Evolutionary conservation across 139 green algal genomes (phyloP), one percentile per base, ranked within the genome.

Genomic region (Yamagishiella unicocca): DNA sequence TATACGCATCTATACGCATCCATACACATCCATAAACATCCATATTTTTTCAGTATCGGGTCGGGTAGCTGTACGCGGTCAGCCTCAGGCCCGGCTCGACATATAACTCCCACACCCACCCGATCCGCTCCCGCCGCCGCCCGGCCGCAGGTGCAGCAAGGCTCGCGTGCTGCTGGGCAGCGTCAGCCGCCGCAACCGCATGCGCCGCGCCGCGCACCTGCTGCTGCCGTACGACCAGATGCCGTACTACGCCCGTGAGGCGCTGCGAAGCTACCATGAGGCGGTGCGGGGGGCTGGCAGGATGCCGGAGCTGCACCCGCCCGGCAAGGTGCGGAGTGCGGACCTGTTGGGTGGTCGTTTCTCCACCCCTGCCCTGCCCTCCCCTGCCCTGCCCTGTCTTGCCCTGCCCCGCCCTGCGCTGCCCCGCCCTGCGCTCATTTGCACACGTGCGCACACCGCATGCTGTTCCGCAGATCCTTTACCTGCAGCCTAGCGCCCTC

Each of bases 271-370:
- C 29, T 85, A 85, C 79, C 79, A 85, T 29, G n/a, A 43, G 79
- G 79, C 79, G 61, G 61, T 75, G 29, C 12, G 22, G 17, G 17
- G 61, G 27, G 42, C 17, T 29, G 79, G 61, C 2, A 35, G 79
- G 40, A 61, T 76, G 22, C 79, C 79, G 14, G 79, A 85, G 61
- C 58, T 85, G 61, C 79, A 85, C 62, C 61, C 79, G 14, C 79
- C 79, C 1, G 79, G 79, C 27, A n/a, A n/a, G 79, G 79, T 85
- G 29, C 31, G 78, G 7, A 1, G 19, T 53, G 31, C 29, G 62
- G 62, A 19, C 14, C 29, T 19, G 21, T 5, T 8, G 55, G 55
- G 55, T 29, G 19, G 55, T 58, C 50, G 50, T 12, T 17, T 17
- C 50, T 58, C 50, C 12, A 12, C 50, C 50, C 50, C 50, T 17